Base-by-base conservation (phyloP, 495 filamentous ascomycete genomes). In the Penicillium paxilli region DNA sequence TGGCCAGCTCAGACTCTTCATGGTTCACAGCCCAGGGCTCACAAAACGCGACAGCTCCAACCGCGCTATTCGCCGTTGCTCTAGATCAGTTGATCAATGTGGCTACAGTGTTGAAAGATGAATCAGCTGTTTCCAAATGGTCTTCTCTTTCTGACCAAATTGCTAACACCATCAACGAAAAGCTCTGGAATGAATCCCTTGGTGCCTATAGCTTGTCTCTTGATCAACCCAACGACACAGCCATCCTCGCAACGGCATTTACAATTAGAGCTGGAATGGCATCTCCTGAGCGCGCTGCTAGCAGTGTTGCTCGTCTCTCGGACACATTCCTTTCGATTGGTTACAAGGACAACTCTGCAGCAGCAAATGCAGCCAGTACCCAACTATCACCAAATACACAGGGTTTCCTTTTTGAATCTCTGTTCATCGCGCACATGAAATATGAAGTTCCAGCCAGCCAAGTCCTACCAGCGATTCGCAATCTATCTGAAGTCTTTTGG, bases 401-500 rank as follows among this genome's bases (percentile, higher is more conserved):
- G 10, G 58, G 57, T 14, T 53, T 63, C 55, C 37, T 62, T 14
- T 19, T 66, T 16, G 60, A 49, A 5, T 48, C 53, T 11, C 19
- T 50, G 9, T 49, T 50, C 40, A 28, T 60, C 23, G 61, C 51
- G 14, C 28, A 32, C 28, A 32, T 9, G 14, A 0, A 32, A 12
- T 32, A 32, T 12, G 28, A 12, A 32, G 6, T 12, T 32, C 14
- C 28, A 12, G 28, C 28, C 7, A 32, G 28, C 7, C 10, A 32
- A 32, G 28, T 32, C 28, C 14, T 32, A 32, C 28, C 28, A 32
- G 28, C 28, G 9, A 32, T 32, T 9, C 28, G 28, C 5, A 32
- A 32, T 32, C 57, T 73, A 4, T 49, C 68, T 0, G 63, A 74
- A 24, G 35, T 49, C 32, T 61, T 71, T 19, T 71, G 71, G 69